A percentile compares a stretch with the other conserved stretches of the same genome.
Conservation (phyloP, 768 basidiomycete species). For the Hypholoma sublateritium region DNA sequence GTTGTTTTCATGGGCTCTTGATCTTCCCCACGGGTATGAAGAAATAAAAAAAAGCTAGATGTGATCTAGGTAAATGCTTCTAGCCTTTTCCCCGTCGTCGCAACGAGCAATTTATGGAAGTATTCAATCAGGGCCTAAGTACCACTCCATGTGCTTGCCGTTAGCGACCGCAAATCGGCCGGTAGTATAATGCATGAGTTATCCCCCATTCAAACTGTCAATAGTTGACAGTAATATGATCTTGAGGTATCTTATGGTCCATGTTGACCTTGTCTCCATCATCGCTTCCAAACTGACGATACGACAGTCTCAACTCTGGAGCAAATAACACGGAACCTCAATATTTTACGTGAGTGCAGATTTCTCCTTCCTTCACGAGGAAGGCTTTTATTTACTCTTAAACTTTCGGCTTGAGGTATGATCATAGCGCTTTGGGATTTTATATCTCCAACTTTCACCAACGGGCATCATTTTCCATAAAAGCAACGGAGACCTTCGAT, state of each 20-base stretch:
- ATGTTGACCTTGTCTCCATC: not conserved
- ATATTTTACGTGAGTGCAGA: not conserved
- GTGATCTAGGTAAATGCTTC: too few relatives aligned
- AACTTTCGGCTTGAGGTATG: slow-evolving; percentile 4
- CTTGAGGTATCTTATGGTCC: not conserved
- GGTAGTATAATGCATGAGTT: not conserved
- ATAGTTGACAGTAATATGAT: not conserved
- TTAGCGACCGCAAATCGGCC: not conserved
- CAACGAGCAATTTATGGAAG: too few relatives aligned
- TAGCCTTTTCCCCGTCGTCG: too few relatives aligned
- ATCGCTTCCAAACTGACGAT: not conserved
- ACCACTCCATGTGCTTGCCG: not conserved
- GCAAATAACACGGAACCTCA: not conserved
- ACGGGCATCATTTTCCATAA: slow-evolving; percentile 1
- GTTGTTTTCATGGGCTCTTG: not conserved
- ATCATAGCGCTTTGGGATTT: not conserved
- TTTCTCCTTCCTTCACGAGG: slow-evolving; percentile 1
- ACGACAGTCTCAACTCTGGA: not conserved
- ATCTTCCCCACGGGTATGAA: not conserved
- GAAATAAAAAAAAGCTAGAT: too few relatives aligned
- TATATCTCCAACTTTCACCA: not conserved
- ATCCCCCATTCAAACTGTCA: not conserved
- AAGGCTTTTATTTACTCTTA: not conserved
- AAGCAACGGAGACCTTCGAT: not conserved
- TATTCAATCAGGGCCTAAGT: too few relatives aligned